Percentiles rank a stretch among this genome's conserved stretches.
phyloP scores from a whole-genome alignment of 2,329 filamentous ascomycete species.

The Penicillium brevicompactum region DNA sequence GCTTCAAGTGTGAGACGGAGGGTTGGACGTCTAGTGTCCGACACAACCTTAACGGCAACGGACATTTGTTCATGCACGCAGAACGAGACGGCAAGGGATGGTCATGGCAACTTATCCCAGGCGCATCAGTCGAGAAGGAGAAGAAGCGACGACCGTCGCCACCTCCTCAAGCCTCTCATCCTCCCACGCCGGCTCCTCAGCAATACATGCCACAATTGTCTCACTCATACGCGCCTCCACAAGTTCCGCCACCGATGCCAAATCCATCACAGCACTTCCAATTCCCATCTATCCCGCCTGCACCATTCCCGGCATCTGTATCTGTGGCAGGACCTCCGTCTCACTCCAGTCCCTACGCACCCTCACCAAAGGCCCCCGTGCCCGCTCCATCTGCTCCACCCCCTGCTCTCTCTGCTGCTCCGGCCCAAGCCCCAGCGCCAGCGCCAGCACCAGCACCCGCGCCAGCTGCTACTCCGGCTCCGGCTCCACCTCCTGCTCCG shows the following conservation, averaged over 20 bases:
- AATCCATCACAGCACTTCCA: slow-evolving; percentile 40
- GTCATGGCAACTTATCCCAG: slow-evolving; percentile 63
- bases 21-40: slow-evolving; percentile 70
- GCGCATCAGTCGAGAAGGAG: slow-evolving; percentile 62
- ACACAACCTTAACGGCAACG: slow-evolving; percentile 63
- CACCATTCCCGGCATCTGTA: slow-evolving; percentile 34
- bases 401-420: slow-evolving; percentile 13
- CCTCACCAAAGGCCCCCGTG: slow-evolving; percentile 20
- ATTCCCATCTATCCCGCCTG: slow-evolving; percentile 38
- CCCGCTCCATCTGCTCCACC: slow-evolving; percentile 10
- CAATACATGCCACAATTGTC: slow-evolving; percentile 40
- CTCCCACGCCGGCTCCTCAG: slow-evolving; percentile 31
- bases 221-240: slow-evolving; percentile 33
- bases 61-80: slow-evolving; percentile 60
- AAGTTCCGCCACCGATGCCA: slow-evolving; percentile 31
- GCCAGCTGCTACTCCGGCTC: slow-evolving; percentile 20
- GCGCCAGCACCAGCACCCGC: slow-evolving; percentile 13
- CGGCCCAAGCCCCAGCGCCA: slow-evolving; percentile 13
- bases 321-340: slow-evolving; percentile 25
- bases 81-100: slow-evolving; percentile 65
- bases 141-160: slow-evolving; percentile 53
- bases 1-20: slow-evolving; percentile 64
- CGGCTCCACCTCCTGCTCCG: slow-evolving; percentile 9
- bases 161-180: slow-evolving; percentile 38
- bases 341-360: slow-evolving; percentile 27